phyloP scores from a whole-genome alignment of 1,284 basidiomycete species.

The Marasmius tenuissimus region DNA sequence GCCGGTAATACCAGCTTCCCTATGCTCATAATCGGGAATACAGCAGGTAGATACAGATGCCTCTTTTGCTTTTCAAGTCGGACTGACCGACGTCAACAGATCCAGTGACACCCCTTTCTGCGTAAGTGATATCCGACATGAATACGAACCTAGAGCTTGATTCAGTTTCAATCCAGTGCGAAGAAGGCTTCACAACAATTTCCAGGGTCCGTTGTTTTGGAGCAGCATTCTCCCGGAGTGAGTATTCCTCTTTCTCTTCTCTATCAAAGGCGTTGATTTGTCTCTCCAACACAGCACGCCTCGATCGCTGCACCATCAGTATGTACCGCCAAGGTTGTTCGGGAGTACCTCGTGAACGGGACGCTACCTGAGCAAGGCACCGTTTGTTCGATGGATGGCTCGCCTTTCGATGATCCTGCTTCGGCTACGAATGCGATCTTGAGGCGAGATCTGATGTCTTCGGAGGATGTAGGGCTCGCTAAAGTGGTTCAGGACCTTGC shows the following conservation, averaged over 20 bases:
- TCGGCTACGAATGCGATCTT: too few species aligned
- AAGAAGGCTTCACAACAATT: slow-evolving; percentile 8
- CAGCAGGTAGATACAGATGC: slow-evolving; percentile 6
- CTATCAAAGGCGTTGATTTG: background rate
- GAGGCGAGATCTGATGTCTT: too few species aligned
- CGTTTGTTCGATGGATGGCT: slow-evolving; percentile 10
- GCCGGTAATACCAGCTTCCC: slow-evolving; percentile 15
- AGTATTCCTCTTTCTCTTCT: background rate
- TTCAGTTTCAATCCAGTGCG: background rate
- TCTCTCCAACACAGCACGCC: slow-evolving; percentile 6
- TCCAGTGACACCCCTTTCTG: slow-evolving; percentile 9
- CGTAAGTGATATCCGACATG: background rate
- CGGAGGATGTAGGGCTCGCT: too few species aligned
- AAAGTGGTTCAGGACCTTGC: too few species aligned
- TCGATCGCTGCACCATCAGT: slow-evolving; percentile 13
- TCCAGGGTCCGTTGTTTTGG: slow-evolving; percentile 14
- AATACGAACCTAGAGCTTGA: background rate
- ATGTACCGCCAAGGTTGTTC: slow-evolving; percentile 11
- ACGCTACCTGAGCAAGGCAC: slow-evolving; percentile 11
- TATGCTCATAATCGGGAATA: slow-evolving; percentile 12
- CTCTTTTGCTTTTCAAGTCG: background rate
- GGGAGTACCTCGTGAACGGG: slow-evolving; percentile 15
- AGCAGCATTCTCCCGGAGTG: slow-evolving; percentile 14
- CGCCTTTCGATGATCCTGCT: background rate
- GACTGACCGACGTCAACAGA: background rate